Conservation (phyloP, 2,329 filamentous ascomycete species). For the Penicillium rolfsii region DNA sequence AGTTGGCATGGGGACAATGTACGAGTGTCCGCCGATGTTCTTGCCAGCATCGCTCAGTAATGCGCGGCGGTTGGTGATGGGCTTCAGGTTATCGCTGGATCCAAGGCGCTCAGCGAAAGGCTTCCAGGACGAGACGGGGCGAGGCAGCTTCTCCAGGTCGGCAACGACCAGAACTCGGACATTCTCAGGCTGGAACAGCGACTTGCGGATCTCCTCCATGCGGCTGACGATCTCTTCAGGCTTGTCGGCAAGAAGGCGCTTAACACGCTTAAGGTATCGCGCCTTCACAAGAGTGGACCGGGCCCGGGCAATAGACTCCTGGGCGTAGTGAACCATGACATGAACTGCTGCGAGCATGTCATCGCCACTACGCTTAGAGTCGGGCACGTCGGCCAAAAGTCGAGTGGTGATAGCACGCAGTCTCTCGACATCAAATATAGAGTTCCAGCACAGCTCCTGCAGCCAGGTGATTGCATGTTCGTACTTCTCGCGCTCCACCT, state of each 20-base stretch:
- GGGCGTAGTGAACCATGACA: constrained; percentile 78
- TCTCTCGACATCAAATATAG: constrained; percentile 77
- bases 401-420: constrained; percentile 70
- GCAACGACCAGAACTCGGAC: constrained; percentile 83
- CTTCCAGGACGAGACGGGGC: constrained; percentile 81
- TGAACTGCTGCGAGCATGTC: constrained; percentile 65
- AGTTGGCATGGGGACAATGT: constrained; percentile 86
- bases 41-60: constrained; percentile 76
- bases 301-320: constrained; percentile 74
- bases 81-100: constrained; percentile 60
- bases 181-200: constrained; percentile 82
- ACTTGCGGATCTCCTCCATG: constrained; percentile 74
- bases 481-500: constrained; percentile 88
- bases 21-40: constrained; percentile 72
- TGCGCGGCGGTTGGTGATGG: constrained; percentile 69
- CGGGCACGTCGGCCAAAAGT: constrained; percentile 86
- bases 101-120: constrained; percentile 60
- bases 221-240: constrained; percentile 74
- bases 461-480: constrained; percentile 80
- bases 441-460: constrained; percentile 81
- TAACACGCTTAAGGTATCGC: constrained; percentile 82
- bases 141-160: constrained; percentile 71
- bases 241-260: constrained; percentile 76
- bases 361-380: constrained; percentile 81
- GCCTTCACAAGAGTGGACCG: constrained; percentile 83